Conservation (phyloP, 306 rosid genomes). For the Calophaca sinica region DNA sequence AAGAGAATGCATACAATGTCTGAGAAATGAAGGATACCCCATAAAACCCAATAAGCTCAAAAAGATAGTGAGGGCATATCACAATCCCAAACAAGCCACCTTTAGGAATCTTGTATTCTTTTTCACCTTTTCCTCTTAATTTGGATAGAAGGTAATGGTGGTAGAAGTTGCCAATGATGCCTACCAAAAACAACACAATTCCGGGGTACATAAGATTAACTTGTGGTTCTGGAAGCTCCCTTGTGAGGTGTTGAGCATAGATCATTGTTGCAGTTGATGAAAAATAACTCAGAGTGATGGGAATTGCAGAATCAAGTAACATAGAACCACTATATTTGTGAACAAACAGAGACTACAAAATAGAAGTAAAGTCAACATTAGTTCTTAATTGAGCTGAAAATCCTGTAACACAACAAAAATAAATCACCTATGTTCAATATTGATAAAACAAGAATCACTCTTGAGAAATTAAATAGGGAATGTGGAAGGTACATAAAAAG, state of each 20-base stretch:
- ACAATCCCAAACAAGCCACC: conserved; percentile 80
- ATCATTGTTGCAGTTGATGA: conserved; percentile 52
- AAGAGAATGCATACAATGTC: conserved; percentile 57
- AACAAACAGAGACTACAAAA: conserved; percentile 66
- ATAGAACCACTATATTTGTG: conserved; percentile 76
- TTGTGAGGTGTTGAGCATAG: conserved; percentile 67
- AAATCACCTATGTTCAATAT: no score
- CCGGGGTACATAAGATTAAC: conserved; percentile 63
- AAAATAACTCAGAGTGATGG: conserved; percentile 63
- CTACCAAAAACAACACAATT: conserved; percentile 57
- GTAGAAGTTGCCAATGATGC: conserved; percentile 74
- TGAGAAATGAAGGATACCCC: conserved; percentile 77
- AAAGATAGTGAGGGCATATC: conserved; percentile 83
- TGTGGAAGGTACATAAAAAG: no score
- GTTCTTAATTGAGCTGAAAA: neutral
- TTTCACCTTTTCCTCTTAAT: conserved; percentile 65
- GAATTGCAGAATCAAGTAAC: conserved; percentile 55
- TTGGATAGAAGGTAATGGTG: conserved; percentile 76
- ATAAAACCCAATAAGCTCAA: conserved; percentile 64
- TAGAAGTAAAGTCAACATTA: neutral
- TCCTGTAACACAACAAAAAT: neutral
- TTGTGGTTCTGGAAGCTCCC: conserved; percentile 61
- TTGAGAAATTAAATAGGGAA: no score
- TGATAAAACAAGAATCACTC: no score
- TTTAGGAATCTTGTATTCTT: conserved; percentile 74